Base-by-base conservation (phyloP, 805 yeast genomes). In the Pichia sporocuriosa region DNA sequence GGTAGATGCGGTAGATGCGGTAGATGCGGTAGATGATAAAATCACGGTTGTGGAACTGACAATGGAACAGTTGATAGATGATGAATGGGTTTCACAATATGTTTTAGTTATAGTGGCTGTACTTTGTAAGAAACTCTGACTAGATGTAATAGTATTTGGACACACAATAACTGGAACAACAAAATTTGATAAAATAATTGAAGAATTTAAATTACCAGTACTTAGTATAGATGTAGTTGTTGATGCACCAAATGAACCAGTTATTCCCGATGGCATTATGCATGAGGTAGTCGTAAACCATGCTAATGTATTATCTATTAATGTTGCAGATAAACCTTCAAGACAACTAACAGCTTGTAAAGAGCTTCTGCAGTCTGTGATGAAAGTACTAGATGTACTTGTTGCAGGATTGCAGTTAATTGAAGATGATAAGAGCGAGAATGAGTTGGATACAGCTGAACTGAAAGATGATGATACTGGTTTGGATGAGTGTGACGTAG, bases 171-270 rank as follows among this genome's bases (percentile, higher is more conserved):
- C 20, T 30, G 51, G 39, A 16, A 40, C 16, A 23, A 40, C 4
- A 29, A 29, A 34, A 19, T 49, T 37, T 2, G 44, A 21, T 12
- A 44, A 4, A 4, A 24, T n/a, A 20, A 45, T 20, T 12, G 42
- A 32, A 3, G 38, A 35, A 3, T 31, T 27, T 16, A 34, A 13
- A 4, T 15, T 16, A 19, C 35, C 38, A 4, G 26, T 35, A 12
- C 27, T 38, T 9, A 37, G 21, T 15, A 32, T 10, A 19, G 24
- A 13, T 10, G n/a, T 19, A 5, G 32, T 31, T 10, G 43, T 34
- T 2, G 46, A 37, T 24, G 45, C 27, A 10, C 38, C 39, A 36
- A 44, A 46, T 2, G 46, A 46, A 12, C 46, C 49, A 27, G 37
- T 33, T 15, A 46, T 27, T 15, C 13, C 37, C 15, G 26, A 22